A percentile compares a stretch with the other conserved stretches of the same genome.
Evolutionary conservation across 2,329 filamentous ascomycete species (phyloP).

Genomic region (Penicillium sp.): DNA sequence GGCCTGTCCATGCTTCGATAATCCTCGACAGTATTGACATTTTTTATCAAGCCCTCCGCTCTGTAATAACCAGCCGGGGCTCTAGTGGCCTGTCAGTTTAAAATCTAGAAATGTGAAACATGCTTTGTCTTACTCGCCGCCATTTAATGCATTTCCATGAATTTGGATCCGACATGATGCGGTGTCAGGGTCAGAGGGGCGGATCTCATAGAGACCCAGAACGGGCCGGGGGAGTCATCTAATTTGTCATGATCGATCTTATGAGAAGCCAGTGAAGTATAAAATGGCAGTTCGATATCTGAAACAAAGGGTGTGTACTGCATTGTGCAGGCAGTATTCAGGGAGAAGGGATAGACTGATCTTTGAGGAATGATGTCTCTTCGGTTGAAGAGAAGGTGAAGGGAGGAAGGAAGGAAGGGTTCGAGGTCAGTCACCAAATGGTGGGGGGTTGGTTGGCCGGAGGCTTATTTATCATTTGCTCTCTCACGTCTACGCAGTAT

Average conservation of each 20-base stretch:
- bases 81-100: constrained; percentile 42
- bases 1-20: constrained; percentile 80
- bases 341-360: not conserved
- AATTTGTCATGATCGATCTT: constrained; percentile 98
- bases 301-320: constrained; percentile 88
- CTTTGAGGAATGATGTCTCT: not conserved
- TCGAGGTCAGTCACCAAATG: not conserved
- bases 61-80: constrained; percentile 68
- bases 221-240: constrained; percentile 83
- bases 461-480: not conserved
- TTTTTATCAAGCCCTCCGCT: constrained; percentile 90
- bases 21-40: constrained; percentile 92
- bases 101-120: not conserved
- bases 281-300: constrained; percentile 94
- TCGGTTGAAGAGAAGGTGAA: too few species aligned
- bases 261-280: constrained; percentile 80
- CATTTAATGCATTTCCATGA: constrained; percentile 78
- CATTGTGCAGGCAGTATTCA: constrained; percentile 38
- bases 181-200: constrained; percentile 64
- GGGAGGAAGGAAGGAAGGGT: not conserved
- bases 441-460: not conserved
- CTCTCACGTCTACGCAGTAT: not conserved
- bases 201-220: constrained; percentile 84
- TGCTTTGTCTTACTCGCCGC: constrained; percentile 64
- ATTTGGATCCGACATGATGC: constrained; percentile 87